Evolutionary conservation across 768 basidiomycete genomes (phyloP).

Genomic region (Leccinum variicolor): DNA sequence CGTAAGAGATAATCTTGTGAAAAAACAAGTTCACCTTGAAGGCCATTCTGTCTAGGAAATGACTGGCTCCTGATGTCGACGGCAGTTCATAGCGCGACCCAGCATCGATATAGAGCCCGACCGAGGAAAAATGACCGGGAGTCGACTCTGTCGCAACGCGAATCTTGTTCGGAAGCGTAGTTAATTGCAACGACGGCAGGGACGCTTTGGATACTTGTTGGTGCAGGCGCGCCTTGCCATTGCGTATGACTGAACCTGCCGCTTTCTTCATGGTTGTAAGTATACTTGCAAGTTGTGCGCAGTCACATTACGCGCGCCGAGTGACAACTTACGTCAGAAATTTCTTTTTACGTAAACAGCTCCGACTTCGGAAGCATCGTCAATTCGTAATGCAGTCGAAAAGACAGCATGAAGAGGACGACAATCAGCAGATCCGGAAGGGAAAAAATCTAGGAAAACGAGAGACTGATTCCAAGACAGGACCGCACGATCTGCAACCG

Average conservation of each 20-base stretch:
- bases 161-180: conserved; percentile 88
- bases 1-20: not conserved
- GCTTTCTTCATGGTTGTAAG: conserved; percentile 37
- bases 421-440: not conserved
- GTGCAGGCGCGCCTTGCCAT: conserved; percentile 26
- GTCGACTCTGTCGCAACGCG: conserved; percentile 88
- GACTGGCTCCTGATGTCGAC: conserved; percentile 73
- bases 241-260: conserved; percentile 37
- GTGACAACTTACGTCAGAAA: conserved; percentile 3
- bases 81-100: conserved; percentile 86
- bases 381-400: not conserved
- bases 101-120: conserved; percentile 92
- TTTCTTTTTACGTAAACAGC: not conserved
- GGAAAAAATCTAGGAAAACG: not conserved
- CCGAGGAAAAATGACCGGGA: conserved; percentile 91
- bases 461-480: conserved; percentile 44
- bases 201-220: conserved; percentile 27
- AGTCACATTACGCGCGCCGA: not conserved
- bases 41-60: conserved; percentile 93
- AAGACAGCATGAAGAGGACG: not conserved
- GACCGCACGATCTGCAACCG: conserved; percentile 58
- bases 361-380: not conserved
- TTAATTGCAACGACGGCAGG: conserved; percentile 52
- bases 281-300: not conserved
- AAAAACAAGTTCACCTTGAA: conserved; percentile 69